Conservation (phyloP, 2,329 filamentous ascomycete genomes). For the Neurospora sp. region DNA sequence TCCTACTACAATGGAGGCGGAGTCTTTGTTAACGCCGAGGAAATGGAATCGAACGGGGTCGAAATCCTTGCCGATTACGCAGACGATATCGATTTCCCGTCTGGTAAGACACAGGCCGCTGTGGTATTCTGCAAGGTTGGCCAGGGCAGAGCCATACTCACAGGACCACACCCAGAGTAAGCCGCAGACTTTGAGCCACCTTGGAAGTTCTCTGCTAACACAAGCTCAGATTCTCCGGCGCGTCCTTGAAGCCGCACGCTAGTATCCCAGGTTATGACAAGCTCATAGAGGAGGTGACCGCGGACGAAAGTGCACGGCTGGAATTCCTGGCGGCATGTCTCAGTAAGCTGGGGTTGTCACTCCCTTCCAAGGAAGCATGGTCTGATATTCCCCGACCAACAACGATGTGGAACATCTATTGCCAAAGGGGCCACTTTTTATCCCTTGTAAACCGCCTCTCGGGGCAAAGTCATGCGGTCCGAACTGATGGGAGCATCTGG, state of each 20-base stretch:
- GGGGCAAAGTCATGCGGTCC: neutral
- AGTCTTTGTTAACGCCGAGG: constrained; percentile 73
- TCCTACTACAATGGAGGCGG: constrained; percentile 94
- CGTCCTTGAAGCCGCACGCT: constrained; percentile 61
- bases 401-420: neutral
- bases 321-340: constrained; percentile 74
- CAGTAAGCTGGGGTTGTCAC: constrained; percentile 69
- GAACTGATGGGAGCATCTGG: neutral
- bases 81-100: constrained; percentile 64
- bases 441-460: constrained; percentile 51
- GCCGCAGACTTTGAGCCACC: constrained; percentile 7
- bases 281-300: constrained; percentile 56
- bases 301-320: constrained; percentile 59
- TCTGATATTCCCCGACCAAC: neutral
- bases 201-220: constrained; percentile 8
- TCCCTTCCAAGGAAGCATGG: constrained; percentile 45
- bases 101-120: constrained; percentile 64
- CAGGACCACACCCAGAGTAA: constrained; percentile 86
- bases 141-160: constrained; percentile 68
- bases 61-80: constrained; percentile 75
- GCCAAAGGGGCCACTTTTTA: constrained; percentile 58
- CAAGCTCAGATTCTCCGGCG: constrained; percentile 61
- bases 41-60: constrained; percentile 51
- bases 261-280: constrained; percentile 59
- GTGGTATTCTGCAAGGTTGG: constrained; percentile 77